These are phyloP conservation scores for Scedosporium boydii DNA, from an alignment of 2,329 filamentous ascomycete genomes.

Conservation along the genomic window DNA sequence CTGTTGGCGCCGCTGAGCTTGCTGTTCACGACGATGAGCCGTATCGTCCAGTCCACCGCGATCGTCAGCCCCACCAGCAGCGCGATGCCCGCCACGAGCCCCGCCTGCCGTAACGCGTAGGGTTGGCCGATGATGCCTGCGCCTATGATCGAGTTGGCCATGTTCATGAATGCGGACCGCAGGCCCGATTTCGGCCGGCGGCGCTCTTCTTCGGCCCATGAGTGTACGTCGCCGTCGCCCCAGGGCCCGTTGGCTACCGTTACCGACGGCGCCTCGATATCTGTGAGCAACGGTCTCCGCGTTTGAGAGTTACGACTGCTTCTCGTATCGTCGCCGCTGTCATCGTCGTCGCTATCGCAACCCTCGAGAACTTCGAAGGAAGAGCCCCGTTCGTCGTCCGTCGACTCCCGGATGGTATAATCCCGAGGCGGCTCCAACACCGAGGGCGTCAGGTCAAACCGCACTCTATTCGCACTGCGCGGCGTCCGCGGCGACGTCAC, in stretches of 20 bases:
- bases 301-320: constrained; percentile 18
- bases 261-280: constrained; percentile 72
- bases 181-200: constrained; percentile 73
- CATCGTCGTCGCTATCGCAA: constrained; percentile 31
- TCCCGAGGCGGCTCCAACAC: constrained; percentile 24
- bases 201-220: constrained; percentile 44
- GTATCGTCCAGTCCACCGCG: constrained; percentile 93
- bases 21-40: constrained; percentile 92
- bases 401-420: constrained; percentile 7
- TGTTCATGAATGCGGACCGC: constrained; percentile 94
- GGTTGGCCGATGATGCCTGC: constrained; percentile 74
- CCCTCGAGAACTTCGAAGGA: constrained; percentile 16
- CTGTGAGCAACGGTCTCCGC: constrained; percentile 66
- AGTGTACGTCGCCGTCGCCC: constrained; percentile 30
- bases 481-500: constrained; percentile 31
- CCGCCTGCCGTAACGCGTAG: constrained; percentile 91
- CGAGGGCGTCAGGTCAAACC: constrained; percentile 54
- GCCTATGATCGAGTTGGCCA: constrained; percentile 96
- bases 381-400: neutral
- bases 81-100: constrained; percentile 68
- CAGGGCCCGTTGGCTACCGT: constrained; percentile 49
- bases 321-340: constrained; percentile 29
- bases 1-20: constrained; percentile 90
- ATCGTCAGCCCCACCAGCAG: constrained; percentile 73
- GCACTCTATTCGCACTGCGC: constrained; percentile 61